Conservation (phyloP, 2,329 filamentous ascomycete genomes). For the Alternaria triticina region DNA sequence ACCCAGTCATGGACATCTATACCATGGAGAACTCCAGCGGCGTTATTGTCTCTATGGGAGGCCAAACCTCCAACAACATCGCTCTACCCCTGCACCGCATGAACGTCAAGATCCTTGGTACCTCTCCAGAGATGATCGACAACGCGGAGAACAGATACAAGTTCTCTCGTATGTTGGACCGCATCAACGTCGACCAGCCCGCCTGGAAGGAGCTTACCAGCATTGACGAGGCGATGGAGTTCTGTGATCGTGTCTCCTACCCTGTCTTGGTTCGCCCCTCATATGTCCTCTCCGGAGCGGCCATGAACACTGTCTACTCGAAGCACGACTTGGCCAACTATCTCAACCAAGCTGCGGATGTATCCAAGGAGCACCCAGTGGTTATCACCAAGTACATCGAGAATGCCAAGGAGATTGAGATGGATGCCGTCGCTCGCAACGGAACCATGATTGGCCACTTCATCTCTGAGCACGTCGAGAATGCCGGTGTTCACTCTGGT, state of each 20-base stretch:
- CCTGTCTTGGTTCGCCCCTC: slow-evolving; percentile 94
- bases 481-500: slow-evolving; percentile 97
- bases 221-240: slow-evolving; percentile 85
- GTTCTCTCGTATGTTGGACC: slow-evolving; percentile 97
- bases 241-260: slow-evolving; percentile 88
- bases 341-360: slow-evolving; percentile 87
- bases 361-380: slow-evolving; percentile 93
- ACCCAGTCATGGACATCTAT: slow-evolving; percentile 65
- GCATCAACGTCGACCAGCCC: slow-evolving; percentile 93
- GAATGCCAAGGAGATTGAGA: slow-evolving; percentile 98
- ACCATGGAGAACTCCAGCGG: slow-evolving; percentile 82
- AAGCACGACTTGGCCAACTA: slow-evolving; percentile 89
- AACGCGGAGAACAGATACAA: slow-evolving; percentile 97
- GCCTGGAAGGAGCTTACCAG: slow-evolving; percentile 98
- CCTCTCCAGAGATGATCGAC: slow-evolving; percentile 98
- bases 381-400: slow-evolving; percentile 99
- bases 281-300: slow-evolving; percentile 94
- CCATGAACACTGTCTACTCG: slow-evolving; percentile 99
- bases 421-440: slow-evolving; percentile 94
- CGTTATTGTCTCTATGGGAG: slow-evolving; percentile 94
- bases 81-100: slow-evolving; percentile 85
- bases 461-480: slow-evolving; percentile 98
- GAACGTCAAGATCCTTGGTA: slow-evolving; percentile 91
- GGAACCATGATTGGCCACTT: slow-evolving; percentile 93
- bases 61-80: slow-evolving; percentile 98